These are phyloP conservation scores for Leccinum imitatum DNA, from an alignment of 768 basidiomycete genomes.

Conservation along the genomic window DNA sequence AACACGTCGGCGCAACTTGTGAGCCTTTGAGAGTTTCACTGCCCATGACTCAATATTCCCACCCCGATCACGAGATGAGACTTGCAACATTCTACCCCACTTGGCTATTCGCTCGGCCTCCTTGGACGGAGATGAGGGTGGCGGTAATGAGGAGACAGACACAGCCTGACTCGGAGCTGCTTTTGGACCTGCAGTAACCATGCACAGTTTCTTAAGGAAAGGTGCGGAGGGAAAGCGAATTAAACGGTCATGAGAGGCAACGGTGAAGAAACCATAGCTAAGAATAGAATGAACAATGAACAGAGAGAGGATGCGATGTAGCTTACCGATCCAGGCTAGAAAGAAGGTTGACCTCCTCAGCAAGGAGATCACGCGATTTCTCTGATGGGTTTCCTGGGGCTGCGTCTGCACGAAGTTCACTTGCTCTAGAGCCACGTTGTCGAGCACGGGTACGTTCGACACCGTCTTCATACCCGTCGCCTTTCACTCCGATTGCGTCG, in stretches of 20 bases:
- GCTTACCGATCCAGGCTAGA: conserved; percentile 83
- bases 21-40: conserved; percentile 61
- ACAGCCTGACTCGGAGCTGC: conserved; percentile 46
- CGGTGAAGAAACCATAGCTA: conserved; percentile 91
- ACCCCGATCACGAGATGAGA: conserved; percentile 66
- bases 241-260: conserved; percentile 81
- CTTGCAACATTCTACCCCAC: conserved; percentile 90
- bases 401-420: conserved; percentile 56
- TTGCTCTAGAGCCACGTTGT: conserved; percentile 51
- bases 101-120: conserved; percentile 82
- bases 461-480: conserved; percentile 93
- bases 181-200: conserved; percentile 44
- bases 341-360: conserved; percentile 73
- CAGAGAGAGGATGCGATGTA: not conserved
- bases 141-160: conserved; percentile 48
- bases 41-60: conserved; percentile 76
- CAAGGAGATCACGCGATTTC: conserved; percentile 64
- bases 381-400: conserved; percentile 57
- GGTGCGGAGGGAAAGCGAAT: conserved; percentile 67
- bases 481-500: conserved; percentile 87
- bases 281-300: conserved; percentile 13
- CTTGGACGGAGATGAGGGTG: conserved; percentile 47
- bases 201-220: conserved; percentile 55
- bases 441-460: conserved; percentile 89
- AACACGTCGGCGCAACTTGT: conserved; percentile 69